Conservation (phyloP, 106 monocot genomes). For the Narthecium ossifragum region DNA sequence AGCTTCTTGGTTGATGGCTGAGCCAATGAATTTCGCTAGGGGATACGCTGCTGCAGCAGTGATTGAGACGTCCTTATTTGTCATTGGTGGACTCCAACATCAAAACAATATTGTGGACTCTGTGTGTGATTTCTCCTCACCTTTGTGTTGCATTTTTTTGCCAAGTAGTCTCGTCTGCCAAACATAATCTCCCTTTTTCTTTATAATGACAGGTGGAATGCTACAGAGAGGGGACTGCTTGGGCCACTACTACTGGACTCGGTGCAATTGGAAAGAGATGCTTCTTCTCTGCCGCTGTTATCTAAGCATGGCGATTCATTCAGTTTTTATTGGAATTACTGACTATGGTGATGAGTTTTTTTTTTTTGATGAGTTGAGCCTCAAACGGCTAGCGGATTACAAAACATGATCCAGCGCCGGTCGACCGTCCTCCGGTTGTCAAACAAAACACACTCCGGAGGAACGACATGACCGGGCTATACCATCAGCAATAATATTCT, state of each 20-base stretch:
- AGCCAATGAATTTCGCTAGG: constrained; percentile 46
- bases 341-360: background rate
- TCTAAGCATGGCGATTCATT: constrained; percentile 9
- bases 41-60: constrained; percentile 46
- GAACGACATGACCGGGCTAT: no score
- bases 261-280: constrained; percentile 47
- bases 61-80: constrained; percentile 29
- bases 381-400: no score
- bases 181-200: background rate
- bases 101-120: constrained; percentile 17
- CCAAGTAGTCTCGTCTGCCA: background rate
- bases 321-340: background rate
- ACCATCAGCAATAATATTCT: no score
- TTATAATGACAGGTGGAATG: constrained; percentile 54
- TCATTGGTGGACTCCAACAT: constrained; percentile 51
- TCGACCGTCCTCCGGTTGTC: no score
- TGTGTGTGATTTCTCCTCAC: constrained; percentile 22
- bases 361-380: no score
- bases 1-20: constrained; percentile 36
- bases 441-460: no score
- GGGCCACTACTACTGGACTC: constrained; percentile 16
- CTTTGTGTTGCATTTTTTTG: background rate
- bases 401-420: no score
- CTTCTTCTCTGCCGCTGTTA: constrained; percentile 49
- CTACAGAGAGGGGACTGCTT: constrained; percentile 49